phyloP scores from a whole-genome alignment of 2,329 filamentous ascomycete species.

The Cyanodermella asteris region DNA sequence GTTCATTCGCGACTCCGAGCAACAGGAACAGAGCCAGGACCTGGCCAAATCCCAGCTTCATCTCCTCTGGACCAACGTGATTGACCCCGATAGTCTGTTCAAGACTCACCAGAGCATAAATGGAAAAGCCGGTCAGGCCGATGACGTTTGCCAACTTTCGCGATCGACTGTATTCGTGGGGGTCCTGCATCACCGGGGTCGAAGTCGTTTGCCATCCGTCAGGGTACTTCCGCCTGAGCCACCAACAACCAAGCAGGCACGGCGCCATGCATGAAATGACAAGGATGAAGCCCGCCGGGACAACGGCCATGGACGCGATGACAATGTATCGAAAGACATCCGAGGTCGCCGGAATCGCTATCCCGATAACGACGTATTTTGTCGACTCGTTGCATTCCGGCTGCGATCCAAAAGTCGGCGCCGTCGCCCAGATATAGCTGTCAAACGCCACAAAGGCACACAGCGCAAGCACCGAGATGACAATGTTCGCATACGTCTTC shows the following conservation, averaged over 20 bases:
- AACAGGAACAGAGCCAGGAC: constrained; percentile 1
- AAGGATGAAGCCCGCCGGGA: no score
- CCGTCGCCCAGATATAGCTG: constrained; percentile 7
- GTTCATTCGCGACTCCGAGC: background rate
- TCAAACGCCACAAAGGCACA: constrained; percentile 7
- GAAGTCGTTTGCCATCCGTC: no score
- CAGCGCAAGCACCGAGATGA: constrained; percentile 2
- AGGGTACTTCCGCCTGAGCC: no score
- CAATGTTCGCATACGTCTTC: no score
- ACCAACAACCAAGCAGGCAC: no score
- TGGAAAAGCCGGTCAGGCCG: no score
- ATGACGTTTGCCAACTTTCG: no score
- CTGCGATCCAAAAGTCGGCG: constrained; percentile 7
- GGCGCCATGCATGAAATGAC: no score
- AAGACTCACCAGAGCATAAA: no score
- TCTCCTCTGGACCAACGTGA: background rate
- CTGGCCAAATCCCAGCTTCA: background rate
- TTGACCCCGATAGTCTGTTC: background rate
- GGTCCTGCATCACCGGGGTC: constrained; percentile 7
- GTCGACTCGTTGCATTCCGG: constrained; percentile 7
- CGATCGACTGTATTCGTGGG: constrained; percentile 5
- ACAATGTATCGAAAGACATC: constrained; percentile 2
- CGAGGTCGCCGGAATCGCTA: constrained; percentile 13
- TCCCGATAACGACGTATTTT: constrained; percentile 8
- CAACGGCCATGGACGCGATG: no score